These are phyloP conservation scores for Pseudogymnoascus sp. DNA, from an alignment of 2,329 filamentous ascomycete species.

Conservation along the genomic window DNA sequence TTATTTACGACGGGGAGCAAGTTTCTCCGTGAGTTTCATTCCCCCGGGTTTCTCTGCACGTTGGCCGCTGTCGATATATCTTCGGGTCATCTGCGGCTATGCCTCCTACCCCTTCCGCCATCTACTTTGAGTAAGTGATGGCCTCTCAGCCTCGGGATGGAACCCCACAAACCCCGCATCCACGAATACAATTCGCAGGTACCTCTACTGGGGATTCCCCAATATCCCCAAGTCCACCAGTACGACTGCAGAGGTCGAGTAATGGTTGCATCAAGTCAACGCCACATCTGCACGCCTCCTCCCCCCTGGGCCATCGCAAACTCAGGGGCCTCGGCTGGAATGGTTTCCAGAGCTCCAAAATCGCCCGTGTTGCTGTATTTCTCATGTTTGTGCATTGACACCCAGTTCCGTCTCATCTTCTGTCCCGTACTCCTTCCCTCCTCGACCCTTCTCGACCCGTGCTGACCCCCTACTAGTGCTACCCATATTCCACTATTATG, in stretches of 20 bases:
- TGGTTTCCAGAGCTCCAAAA: background rate
- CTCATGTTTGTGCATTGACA: background rate
- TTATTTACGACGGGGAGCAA: background rate
- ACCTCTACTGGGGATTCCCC: background rate
- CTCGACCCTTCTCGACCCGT: background rate
- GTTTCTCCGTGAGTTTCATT: background rate
- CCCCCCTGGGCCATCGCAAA: background rate
- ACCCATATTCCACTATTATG: background rate
- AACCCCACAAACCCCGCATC: constrained; percentile 1
- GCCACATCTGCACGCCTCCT: background rate
- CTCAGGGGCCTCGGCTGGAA: background rate
- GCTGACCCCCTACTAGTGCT: background rate
- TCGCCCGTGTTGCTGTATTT: background rate
- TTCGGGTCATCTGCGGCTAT: background rate
- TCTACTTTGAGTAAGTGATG: background rate
- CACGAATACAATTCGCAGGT: background rate
- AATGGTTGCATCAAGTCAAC: background rate
- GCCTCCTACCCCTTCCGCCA: background rate
- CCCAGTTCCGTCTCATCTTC: background rate
- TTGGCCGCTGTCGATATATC: background rate
- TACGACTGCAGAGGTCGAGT: background rate
- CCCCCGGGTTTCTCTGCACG: background rate
- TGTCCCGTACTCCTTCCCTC: background rate
- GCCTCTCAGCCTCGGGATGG: background rate
- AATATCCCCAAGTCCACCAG: background rate